Evolutionary conservation across 495 filamentous ascomycete genomes (phyloP), one percentile per base, ranked within the genome.

Genomic region (Opeltia flavorubescens): DNA sequence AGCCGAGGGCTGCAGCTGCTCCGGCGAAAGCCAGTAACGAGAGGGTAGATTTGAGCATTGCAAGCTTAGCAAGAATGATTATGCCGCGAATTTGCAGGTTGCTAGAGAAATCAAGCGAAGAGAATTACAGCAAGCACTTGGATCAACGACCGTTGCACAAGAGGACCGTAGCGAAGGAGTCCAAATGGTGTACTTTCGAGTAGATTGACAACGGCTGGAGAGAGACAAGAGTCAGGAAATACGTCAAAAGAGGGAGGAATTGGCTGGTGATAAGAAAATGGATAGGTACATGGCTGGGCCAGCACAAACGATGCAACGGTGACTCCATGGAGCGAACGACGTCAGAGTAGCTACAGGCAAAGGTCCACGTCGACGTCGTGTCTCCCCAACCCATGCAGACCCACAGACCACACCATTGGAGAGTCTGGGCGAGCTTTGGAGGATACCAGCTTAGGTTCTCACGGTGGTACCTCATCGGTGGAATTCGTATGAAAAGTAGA

Each of bases 151-250:
- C n/a, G 25, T 43, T 23, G 33, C 18, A 49, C 38, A 34, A 24
- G 50, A 50, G 52, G 52, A 55, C 45, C 52, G 52, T 58, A 58
- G 55, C 52, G 55, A 58, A 52, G 43, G 52, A 58, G 49, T 53
- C 44, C 52, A 46, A 39, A 11, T 36, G 43, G 29, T 43, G 11
- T 9, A 33, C 26, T 28, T 25, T 18, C 24, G 27, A 48, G 34
- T 18, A 44, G n/a, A 15, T 29, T 43, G 17, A 12, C 8, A 33
- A 34, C 17, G 20, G 33, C 3, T 21, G 31, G 43, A 44, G 31
- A 41, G 17, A 40, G 33, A 30, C 41, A 47, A 28, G 33, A 23
- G 46, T 20, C n/a, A 20, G 41, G 12, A 49, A 12, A 36, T 31
- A 44, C 21, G 29, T 28, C 27, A 13, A 23, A 30, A 23, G 13